A percentile compares a stretch with the other conserved stretches of the same genome.
Conservation (phyloP, 2,329 filamentous ascomycete species). For the Coniochaeta sp. region DNA sequence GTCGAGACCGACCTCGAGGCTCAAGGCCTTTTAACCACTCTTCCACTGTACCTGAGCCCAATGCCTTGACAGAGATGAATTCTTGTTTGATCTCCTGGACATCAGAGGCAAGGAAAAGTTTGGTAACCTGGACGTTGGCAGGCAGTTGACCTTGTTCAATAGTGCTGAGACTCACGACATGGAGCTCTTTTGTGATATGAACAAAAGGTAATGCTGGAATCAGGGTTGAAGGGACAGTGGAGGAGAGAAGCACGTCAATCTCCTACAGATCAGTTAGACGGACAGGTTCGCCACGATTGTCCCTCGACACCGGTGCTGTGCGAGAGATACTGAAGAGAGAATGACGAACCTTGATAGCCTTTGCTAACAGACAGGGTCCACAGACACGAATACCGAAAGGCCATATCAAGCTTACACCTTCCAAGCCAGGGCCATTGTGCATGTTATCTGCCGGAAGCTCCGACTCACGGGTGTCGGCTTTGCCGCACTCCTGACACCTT, state of each 20-base stretch:
- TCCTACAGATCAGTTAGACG: constrained; percentile 43
- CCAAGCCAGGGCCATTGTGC: constrained; percentile 54
- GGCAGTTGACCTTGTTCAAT: constrained; percentile 44
- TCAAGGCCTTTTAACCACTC: constrained; percentile 76
- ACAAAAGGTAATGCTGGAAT: constrained; percentile 63
- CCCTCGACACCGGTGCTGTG: neutral
- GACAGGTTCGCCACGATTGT: neutral
- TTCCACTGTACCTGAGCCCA: constrained; percentile 61
- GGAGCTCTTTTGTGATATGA: constrained; percentile 53
- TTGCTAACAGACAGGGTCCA: constrained; percentile 53
- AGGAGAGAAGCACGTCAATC: constrained; percentile 59
- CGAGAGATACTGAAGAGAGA: neutral
- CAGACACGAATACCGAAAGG: constrained; percentile 63
- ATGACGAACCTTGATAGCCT: constrained; percentile 54
- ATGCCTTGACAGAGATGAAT: constrained; percentile 54
- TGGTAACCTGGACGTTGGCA: constrained; percentile 46
- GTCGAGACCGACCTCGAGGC: constrained; percentile 50
- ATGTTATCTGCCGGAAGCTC: constrained; percentile 33
- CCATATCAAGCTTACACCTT: constrained; percentile 61
- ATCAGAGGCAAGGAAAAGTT: constrained; percentile 58
- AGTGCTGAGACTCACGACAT: constrained; percentile 50
- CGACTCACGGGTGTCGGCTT: constrained; percentile 18
- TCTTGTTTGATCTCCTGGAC: constrained; percentile 56
- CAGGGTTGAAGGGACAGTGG: constrained; percentile 51
- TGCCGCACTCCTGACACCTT: constrained; percentile 62